Evolutionary conservation across 768 basidiomycete genomes (phyloP), one percentile per base, ranked within the genome.

Genomic region (Mycena venus): DNA sequence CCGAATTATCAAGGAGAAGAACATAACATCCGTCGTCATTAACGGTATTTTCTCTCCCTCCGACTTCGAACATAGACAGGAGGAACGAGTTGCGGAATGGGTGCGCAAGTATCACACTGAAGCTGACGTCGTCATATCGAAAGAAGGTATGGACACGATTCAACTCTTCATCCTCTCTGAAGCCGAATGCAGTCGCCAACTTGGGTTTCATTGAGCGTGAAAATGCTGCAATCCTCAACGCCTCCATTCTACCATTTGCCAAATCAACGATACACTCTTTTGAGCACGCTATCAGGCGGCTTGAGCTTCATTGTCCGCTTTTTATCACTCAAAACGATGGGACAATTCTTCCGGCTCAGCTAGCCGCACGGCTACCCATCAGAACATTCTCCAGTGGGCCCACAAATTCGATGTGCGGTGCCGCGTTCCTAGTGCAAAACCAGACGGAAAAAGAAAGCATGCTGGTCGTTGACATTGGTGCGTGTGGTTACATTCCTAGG

Each of bases 381-480:
- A 85, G 88, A 51, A 92, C 91, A 0, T 92, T 86, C 76, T 85
- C 85, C 51, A 87, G 85, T 67, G 89, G 89, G 5, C 88, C 90
- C n/a, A 91, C 91, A 0, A 91, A 91, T 79, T 90, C 90, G 9
- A 91, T 91, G 90, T 85, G 91, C 49, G 91, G 90, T 17, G 91
- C 90, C 7, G 86, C 88, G 8, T 90, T 89, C 78, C 83, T 91
- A 9, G 85, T 90, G 0, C 84, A 86, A 11, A 80, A 85, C 53
- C 84, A 83, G 74, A 73, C 81, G 67, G 55, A 80, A 55, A 83
- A 78, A 70, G 82, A 86, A 79, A 80, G 84, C 70, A 83, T 85
- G 31, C 81, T 90, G 47, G 90, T 91, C 0, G 84, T 89, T 65
- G 91, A 91, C 78, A 85, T 91, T 63, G 69, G 69, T 70, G n/a